A percentile compares a stretch with the other conserved stretches of the same genome.
phyloP scores from a whole-genome alignment of 2,329 filamentous ascomycete genomes.

The Neophaeococcomyces aloes region DNA sequence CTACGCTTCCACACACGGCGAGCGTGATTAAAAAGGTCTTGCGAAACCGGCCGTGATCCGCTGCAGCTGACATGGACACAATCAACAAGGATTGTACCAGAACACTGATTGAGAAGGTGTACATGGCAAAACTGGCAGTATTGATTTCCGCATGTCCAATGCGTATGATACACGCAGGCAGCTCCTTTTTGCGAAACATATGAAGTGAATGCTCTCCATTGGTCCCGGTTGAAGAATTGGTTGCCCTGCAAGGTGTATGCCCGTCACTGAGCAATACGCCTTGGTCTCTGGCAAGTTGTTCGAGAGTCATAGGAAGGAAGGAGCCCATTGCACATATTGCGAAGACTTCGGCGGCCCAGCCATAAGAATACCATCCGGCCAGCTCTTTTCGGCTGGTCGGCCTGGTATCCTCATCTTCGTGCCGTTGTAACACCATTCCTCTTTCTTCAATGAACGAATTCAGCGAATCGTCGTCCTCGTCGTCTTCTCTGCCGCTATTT shows the following conservation, averaged over 20 bases:
- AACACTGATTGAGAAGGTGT: conserved; percentile 90
- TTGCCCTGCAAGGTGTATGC: conserved; percentile 61
- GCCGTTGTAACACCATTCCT: conserved; percentile 32
- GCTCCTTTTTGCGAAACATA: conserved; percentile 13
- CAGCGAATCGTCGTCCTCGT: conserved; percentile 14
- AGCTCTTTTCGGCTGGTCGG: conserved; percentile 81
- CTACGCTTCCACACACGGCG: conserved; percentile 66
- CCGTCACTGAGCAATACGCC: conserved; percentile 75
- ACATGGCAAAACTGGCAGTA: conserved; percentile 95
- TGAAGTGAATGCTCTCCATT: conserved; percentile 14
- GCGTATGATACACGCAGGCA: conserved; percentile 58
- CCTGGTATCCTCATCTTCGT: conserved; percentile 76
- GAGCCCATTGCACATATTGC: conserved; percentile 81
- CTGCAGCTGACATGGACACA: conserved; percentile 90
- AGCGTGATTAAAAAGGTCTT: conserved; percentile 83
- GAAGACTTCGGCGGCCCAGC: conserved; percentile 92
- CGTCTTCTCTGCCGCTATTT: conserved; percentile 20
- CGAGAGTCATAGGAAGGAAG: conserved; percentile 90
- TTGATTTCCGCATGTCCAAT: conserved; percentile 80
- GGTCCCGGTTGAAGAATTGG: conserved; percentile 32
- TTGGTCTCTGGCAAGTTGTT: conserved; percentile 85
- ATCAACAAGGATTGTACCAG: conserved; percentile 80
- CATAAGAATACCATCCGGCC: conserved; percentile 89
- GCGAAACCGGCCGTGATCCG: conserved; percentile 84
- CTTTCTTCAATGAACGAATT: conserved; percentile 22